These are phyloP conservation scores for Penicillium tannophilum DNA, from an alignment of 495 filamentous ascomycete genomes.

Conservation along the genomic window DNA sequence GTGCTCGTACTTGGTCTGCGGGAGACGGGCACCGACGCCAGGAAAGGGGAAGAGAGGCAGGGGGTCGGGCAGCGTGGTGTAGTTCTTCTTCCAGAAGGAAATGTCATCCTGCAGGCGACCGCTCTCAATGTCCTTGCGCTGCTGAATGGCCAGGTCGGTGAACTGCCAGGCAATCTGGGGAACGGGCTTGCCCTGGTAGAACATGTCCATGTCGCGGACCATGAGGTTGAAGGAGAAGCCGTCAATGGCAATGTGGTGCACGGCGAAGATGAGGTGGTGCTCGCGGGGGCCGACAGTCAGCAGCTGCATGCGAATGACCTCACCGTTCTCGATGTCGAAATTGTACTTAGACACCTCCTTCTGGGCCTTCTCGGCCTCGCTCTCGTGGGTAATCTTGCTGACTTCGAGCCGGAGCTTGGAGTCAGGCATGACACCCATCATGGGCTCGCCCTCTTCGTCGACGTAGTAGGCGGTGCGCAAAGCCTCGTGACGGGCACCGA, in stretches of 20 bases:
- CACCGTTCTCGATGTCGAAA: constrained; percentile 28
- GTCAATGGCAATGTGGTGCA: constrained; percentile 50
- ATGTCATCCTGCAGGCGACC: constrained; percentile 23
- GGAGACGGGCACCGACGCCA: not conserved
- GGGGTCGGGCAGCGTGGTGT: constrained; percentile 18
- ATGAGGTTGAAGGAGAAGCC: constrained; percentile 39
- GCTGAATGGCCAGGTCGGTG: constrained; percentile 3
- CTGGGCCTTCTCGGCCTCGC: no score
- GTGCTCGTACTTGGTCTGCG: constrained; percentile 3
- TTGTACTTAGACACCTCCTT: no score
- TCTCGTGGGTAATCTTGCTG: no score
- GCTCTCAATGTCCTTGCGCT: not conserved
- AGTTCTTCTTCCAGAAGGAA: constrained; percentile 28
- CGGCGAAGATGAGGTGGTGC: constrained; percentile 30
- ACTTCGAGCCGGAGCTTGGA: no score
- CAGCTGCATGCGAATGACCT: constrained; percentile 21
- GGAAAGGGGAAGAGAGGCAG: constrained; percentile 33
- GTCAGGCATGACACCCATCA: no score
- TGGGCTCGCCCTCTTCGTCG: no score
- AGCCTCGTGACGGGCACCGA: no score
- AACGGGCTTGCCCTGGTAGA: constrained; percentile 24
- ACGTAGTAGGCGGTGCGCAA: no score
- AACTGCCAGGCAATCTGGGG: not conserved
- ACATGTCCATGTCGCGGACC: constrained; percentile 35
- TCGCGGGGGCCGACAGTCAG: constrained; percentile 11